Base-by-base conservation (phyloP, 2,329 filamentous ascomycete species). In the Arthrobotrys pseudoclavata region DNA sequence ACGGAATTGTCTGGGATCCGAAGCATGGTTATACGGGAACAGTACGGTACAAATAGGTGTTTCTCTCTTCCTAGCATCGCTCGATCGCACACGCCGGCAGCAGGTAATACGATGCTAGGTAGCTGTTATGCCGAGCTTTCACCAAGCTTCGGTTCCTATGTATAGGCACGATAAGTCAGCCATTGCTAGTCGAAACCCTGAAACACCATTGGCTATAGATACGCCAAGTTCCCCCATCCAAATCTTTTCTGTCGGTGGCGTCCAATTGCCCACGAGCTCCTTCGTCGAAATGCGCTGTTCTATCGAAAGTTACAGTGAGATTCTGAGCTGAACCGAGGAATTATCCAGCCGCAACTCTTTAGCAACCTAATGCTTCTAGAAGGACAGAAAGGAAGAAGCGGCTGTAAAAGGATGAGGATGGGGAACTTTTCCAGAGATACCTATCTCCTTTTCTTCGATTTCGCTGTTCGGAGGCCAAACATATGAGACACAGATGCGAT, bases 181-280 rank as follows among this genome's bases (percentile, higher is more conserved):
- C n/a, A 34, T 34, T 34, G 31, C 31, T 4, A 34, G 37, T 1
- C 12, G 12, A 60, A 42, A 40, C 7, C 55, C n/a, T 29, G 62
- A 53, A 34, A 5, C 7, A 7, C 47, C 20, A 66, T 66, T 66
- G 62, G 62, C 31, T 20, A 7, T 7, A 34, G 7, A 15, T 4
- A 34, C n/a, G 62, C 62, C 62, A 66, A 66, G 62, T 52, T 1
- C 20, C 37, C 61, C 26, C 13, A 64, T 57, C 22, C 61, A 7
- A 45, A 47, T 48, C 47, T 50, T 64, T 66, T 53, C 62, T 34
- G 26, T 26, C 18, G 45, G 61, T 66, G 62, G 62, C 62, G 62
- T 22, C 45, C 42, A 50, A 52, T 50, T 22, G 45, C 13, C n/a
- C 61, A 34, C 31, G 62, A 66, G 62, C 62, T 66, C 62, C 62